phyloP scores from a whole-genome alignment of 1,139 yeast genomes.

The Taphrina communis region DNA sequence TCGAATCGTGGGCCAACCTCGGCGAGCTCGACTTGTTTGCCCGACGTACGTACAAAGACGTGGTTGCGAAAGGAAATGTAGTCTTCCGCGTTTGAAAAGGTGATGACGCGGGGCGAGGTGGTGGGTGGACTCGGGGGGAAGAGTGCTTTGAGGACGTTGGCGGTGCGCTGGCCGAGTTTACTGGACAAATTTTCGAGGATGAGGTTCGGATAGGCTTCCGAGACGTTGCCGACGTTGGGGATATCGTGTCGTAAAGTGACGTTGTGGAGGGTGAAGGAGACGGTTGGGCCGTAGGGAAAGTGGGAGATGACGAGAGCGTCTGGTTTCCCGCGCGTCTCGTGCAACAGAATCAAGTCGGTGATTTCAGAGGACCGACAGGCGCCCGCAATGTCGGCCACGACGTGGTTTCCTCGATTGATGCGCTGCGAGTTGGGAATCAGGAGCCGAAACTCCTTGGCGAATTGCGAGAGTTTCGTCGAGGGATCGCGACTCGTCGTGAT shows the following conservation, averaged over 20 bases:
- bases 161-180: constrained; percentile 82
- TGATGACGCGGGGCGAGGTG: constrained; percentile 84
- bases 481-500: constrained; percentile 96
- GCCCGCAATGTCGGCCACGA: constrained; percentile 81
- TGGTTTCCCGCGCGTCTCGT: constrained; percentile 98
- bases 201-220: constrained; percentile 91
- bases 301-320: constrained; percentile 90
- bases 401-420: constrained; percentile 89
- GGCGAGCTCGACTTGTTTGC: constrained; percentile 77
- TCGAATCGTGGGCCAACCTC: constrained; percentile 99
- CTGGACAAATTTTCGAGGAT: constrained; percentile 91
- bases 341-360: constrained; percentile 82
- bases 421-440: constrained; percentile 89
- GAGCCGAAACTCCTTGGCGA: constrained; percentile 87
- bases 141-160: constrained; percentile 77
- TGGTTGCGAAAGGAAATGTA: constrained; percentile 94
- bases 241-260: constrained; percentile 94
- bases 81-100: constrained; percentile 88
- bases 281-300: constrained; percentile 98
- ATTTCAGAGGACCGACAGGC: constrained; percentile 80
- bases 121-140: constrained; percentile 97
- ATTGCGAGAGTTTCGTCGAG: constrained; percentile 79
- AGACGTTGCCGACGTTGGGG: constrained; percentile 79
- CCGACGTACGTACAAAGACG: constrained; percentile 85
- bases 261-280: constrained; percentile 89